Evolutionary conservation across 345 rosid species (phyloP).

Genomic region (Psidium guajava): DNA sequence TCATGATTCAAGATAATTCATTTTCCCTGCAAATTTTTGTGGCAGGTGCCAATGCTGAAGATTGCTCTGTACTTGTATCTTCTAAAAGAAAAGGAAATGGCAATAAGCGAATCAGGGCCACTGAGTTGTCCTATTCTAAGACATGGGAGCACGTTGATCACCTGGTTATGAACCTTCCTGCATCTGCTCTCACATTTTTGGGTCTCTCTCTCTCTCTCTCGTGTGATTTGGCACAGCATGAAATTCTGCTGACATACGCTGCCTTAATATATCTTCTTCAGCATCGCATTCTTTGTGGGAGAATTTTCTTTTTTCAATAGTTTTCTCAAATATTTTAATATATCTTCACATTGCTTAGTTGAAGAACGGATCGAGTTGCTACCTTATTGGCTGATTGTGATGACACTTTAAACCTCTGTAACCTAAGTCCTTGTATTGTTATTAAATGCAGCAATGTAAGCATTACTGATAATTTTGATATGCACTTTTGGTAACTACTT

Average conservation of each 20-base stretch:
- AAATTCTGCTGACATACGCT: background rate
- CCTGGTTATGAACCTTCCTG: slow-evolving; percentile 97
- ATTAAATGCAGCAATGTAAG: background rate
- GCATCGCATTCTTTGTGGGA: background rate
- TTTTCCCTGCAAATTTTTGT: background rate
- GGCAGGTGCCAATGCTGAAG: slow-evolving; percentile 16
- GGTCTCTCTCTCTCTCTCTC: slow-evolving; percentile 22
- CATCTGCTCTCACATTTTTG: slow-evolving; percentile 78
- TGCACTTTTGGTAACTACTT: background rate
- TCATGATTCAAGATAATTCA: background rate
- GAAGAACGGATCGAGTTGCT: background rate
- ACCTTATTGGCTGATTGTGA: background rate
- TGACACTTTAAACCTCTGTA: background rate
- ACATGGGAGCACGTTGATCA: slow-evolving; percentile 92
- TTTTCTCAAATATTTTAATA: background rate
- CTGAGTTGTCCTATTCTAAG: slow-evolving; percentile 35
- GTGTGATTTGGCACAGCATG: background rate
- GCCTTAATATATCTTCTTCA: background rate
- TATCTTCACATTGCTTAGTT: background rate
- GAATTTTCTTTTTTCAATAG: background rate
- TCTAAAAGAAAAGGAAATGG: slow-evolving; percentile 27
- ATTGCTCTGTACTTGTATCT: slow-evolving; percentile 4
- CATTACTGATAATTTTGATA: background rate
- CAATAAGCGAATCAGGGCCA: slow-evolving; percentile 53
- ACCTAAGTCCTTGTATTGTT: background rate